phyloP scores from a whole-genome alignment of 805 yeast genomes.

The Sugiyamaella chiloensis region DNA sequence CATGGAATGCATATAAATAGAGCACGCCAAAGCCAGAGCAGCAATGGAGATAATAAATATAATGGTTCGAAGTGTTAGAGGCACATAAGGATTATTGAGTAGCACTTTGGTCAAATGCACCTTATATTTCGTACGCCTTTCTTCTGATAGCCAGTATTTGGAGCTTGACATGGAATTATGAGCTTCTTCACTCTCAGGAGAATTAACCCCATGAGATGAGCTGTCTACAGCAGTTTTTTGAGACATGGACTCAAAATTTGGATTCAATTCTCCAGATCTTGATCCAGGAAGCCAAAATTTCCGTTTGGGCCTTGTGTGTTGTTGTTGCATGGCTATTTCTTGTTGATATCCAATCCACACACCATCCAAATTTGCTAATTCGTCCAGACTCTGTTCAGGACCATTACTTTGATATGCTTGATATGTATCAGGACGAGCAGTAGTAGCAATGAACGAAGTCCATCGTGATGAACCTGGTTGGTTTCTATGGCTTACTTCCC shows the following conservation, averaged over 20 bases:
- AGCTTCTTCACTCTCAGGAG: too few relatives aligned
- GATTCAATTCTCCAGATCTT: background rate
- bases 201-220: background rate
- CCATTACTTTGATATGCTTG: slow-evolving; percentile 15
- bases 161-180: background rate
- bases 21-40: slow-evolving; percentile 74
- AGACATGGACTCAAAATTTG: background rate
- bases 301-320: background rate
- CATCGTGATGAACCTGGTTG: slow-evolving; percentile 13
- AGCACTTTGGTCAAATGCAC: slow-evolving; percentile 35
- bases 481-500: slow-evolving; percentile 8
- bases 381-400: slow-evolving; percentile 22
- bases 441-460: slow-evolving; percentile 20
- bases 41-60: slow-evolving; percentile 57
- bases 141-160: slow-evolving; percentile 14
- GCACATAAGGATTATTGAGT: slow-evolving; percentile 75
- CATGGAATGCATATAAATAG: slow-evolving; percentile 35
- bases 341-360: slow-evolving; percentile 20
- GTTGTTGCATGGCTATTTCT: slow-evolving; percentile 1
- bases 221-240: background rate
- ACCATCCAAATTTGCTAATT: slow-evolving; percentile 18
- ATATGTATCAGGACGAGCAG: slow-evolving; percentile 15
- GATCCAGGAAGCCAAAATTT: slow-evolving; percentile 4
- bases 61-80: slow-evolving; percentile 65
- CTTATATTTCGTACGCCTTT: slow-evolving; percentile 39